phyloP scores from a whole-genome alignment of 2,329 filamentous ascomycete species.

The Exophiala viscosa region DNA sequence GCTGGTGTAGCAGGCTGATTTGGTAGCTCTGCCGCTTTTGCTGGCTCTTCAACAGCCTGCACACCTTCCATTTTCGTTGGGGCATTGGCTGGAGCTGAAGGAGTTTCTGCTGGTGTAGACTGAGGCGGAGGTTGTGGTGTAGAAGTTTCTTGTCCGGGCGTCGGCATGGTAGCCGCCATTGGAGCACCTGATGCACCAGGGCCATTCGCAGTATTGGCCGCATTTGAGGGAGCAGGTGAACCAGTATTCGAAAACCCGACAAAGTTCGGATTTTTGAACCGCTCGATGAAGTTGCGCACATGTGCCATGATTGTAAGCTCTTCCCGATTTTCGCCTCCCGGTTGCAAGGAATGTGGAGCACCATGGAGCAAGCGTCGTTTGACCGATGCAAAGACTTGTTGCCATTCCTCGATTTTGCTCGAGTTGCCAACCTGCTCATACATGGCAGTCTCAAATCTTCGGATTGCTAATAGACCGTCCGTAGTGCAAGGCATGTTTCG shows the following conservation, averaged over 20 bases:
- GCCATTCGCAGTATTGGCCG: background rate
- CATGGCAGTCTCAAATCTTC: conserved; percentile 23
- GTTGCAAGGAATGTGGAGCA: conserved; percentile 15
- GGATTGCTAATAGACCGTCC: conserved; percentile 21
- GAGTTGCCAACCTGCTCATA: conserved; percentile 20
- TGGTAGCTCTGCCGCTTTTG: too few relatives aligned
- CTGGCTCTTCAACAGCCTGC: too few relatives aligned
- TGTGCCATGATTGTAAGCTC: conserved; percentile 26
- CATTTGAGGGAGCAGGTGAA: conserved; percentile 11
- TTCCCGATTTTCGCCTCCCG: conserved; percentile 23
- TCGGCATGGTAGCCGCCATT: too few relatives aligned
- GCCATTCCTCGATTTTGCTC: conserved; percentile 20
- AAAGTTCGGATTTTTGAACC: conserved; percentile 26
- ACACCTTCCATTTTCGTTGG: too few relatives aligned
- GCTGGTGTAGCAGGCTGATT: too few relatives aligned
- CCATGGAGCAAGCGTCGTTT: conserved; percentile 25
- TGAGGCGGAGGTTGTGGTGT: conserved; percentile 1
- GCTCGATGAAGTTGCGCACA: conserved; percentile 21
- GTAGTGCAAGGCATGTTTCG: conserved; percentile 26
- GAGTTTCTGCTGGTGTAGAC: too few relatives aligned
- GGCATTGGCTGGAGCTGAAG: too few relatives aligned
- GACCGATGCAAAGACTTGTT: conserved; percentile 24
- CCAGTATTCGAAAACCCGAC: conserved; percentile 21
- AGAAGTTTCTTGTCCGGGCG: too few relatives aligned
- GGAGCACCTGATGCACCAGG: background rate